Evolutionary conservation across 805 yeast species (phyloP).

Genomic region (Saturnispora mendoncae): DNA sequence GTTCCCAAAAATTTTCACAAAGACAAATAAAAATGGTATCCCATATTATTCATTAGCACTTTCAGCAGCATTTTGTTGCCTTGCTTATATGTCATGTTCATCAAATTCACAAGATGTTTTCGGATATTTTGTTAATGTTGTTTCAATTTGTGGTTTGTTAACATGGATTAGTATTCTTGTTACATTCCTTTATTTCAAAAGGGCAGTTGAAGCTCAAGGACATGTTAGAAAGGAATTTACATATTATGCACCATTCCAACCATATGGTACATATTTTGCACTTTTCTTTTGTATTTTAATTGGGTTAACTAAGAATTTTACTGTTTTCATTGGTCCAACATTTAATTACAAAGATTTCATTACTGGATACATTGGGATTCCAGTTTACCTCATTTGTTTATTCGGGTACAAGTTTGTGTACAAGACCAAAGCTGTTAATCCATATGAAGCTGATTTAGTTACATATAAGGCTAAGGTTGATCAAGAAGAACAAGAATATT

Average conservation of each 20-base stretch:
- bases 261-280: slow-evolving; percentile 57
- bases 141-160: slow-evolving; percentile 64
- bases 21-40: slow-evolving; percentile 60
- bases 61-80: slow-evolving; percentile 45
- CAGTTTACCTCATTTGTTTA: slow-evolving; percentile 47
- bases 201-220: slow-evolving; percentile 62
- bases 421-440: slow-evolving; percentile 40
- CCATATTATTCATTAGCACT: slow-evolving; percentile 52
- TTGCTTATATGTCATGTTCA: slow-evolving; percentile 65
- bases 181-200: slow-evolving; percentile 57
- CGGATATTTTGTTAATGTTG: slow-evolving; percentile 64
- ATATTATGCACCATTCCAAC: slow-evolving; percentile 60
- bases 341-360: slow-evolving; percentile 61
- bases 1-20: slow-evolving; percentile 61
- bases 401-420: slow-evolving; percentile 51
- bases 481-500: slow-evolving; percentile 39
- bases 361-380: slow-evolving; percentile 71
- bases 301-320: slow-evolving; percentile 59
- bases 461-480: slow-evolving; percentile 50
- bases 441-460: slow-evolving; percentile 53
- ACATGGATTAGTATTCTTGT: slow-evolving; percentile 68
- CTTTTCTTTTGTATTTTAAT: slow-evolving; percentile 45
- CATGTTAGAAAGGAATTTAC: slow-evolving; percentile 45
- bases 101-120: slow-evolving; percentile 49
- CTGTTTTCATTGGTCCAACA: slow-evolving; percentile 50